phyloP scores from a whole-genome alignment of 441 rosid genomes.

The California macrophylla region DNA sequence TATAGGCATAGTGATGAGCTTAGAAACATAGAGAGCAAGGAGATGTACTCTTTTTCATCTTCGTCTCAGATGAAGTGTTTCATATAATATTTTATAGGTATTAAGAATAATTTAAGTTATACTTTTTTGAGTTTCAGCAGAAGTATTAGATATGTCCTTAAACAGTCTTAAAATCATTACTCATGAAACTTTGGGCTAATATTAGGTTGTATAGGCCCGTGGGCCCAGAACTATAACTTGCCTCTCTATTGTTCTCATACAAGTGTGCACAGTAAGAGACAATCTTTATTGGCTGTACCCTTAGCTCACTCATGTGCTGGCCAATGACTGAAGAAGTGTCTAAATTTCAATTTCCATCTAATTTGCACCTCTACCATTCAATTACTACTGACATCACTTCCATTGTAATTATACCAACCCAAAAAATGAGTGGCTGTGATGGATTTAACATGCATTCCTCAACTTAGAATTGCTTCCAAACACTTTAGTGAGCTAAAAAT shows the following conservation, averaged over 20 bases:
- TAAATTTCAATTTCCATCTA: neutral
- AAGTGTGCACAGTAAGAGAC: neutral
- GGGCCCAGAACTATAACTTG: neutral
- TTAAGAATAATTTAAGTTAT: neutral
- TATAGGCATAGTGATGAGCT: neutral
- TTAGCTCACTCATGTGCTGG: neutral
- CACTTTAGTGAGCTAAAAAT: neutral
- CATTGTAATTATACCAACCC: neutral
- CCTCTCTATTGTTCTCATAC: neutral
- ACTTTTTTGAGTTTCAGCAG: too few relatives aligned
- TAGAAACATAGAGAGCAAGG: neutral
- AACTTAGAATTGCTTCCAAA: neutral
- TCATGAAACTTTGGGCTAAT: neutral
- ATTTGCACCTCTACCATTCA: neutral
- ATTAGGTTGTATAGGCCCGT: neutral
- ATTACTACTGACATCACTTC: conserved; percentile 1
- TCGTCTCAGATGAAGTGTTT: neutral
- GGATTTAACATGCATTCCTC: conserved; percentile 6
- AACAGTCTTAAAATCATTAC: neutral
- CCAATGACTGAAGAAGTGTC: neutral
- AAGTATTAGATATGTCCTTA: neutral
- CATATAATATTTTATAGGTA: neutral
- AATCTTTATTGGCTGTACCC: neutral
- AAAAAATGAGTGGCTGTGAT: conserved; percentile 2
- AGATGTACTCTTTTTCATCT: neutral